Base-by-base conservation (phyloP, 208 protist species). In the Acanthamoeba lugdunensis region DNA sequence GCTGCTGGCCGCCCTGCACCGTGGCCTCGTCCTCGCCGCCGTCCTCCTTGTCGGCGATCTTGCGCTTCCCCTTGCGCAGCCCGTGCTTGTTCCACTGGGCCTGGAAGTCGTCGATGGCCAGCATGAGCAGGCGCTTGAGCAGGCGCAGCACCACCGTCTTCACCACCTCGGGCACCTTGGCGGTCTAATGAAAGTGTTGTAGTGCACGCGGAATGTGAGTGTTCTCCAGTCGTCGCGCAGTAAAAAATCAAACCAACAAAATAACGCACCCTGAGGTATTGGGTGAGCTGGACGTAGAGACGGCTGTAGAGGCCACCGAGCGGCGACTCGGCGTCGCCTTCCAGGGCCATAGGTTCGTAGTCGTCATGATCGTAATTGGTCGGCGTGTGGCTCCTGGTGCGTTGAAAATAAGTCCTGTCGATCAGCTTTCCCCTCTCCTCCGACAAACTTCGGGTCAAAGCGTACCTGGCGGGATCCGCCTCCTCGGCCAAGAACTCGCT, bases 401-500 rank as follows among this genome's bases (percentile, higher is more conserved):
- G 61, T 67, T 58, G 54, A 61, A 58, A 5, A 61, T 25, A 14
- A 61, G 2, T 25, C 54, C 18, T 8, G 16, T 58, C 6, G 7
- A 23, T 61, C 54, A 23, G 2, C 54, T 61, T 25, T 25, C 54
- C 13, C 21, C 54, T 21, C 54, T 25, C 54, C 18, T 61, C 45
- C 45, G 45, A 48, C 45, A 61, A 61, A 23, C 54, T 61, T 25
- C 4, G 54, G 54, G 54, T 1, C 21, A 23, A 2, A 25, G 16
- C 69, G 30, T 67, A 67, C 61, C 61, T 8, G 25, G 25, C 6
- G 5, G 25, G 23, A 30, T 67, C 61, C 8, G 81, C 33, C 37
- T 88, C 81, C n/a, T 88, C 81, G 28, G 81, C 50, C 21, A 88
- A 41, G 52, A 88, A 88, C 54, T 88, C 81, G 81, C 45, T 88